phyloP scores from a whole-genome alignment of 1,284 basidiomycete species.

The Peniophora sp. region DNA sequence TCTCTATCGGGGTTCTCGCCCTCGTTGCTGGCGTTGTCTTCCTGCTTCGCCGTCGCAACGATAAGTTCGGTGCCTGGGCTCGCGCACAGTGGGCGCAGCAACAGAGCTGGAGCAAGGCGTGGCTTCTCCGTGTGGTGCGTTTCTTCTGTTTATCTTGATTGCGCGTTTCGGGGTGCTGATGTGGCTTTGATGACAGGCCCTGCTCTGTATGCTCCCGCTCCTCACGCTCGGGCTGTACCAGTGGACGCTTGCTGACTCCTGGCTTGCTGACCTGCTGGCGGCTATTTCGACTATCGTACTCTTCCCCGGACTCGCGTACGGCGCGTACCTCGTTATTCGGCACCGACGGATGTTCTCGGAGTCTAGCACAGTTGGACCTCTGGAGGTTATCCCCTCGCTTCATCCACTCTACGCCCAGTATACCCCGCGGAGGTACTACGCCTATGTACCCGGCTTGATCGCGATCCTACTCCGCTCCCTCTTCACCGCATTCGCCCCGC shows the following conservation, averaged over 20 bases:
- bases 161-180: neutral
- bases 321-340: conserved; percentile 32
- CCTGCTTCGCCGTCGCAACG: conserved; percentile 22
- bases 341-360: conserved; percentile 21
- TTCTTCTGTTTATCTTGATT: conserved; percentile 1
- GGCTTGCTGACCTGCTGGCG: conserved; percentile 65
- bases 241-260: conserved; percentile 83
- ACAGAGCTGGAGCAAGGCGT: conserved; percentile 32
- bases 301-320: conserved; percentile 35
- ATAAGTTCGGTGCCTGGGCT: conserved; percentile 12
- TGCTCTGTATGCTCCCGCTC: conserved; percentile 62
- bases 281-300: conserved; percentile 58
- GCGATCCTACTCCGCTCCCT: conserved; percentile 57
- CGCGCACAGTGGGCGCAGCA: neutral
- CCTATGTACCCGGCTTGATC: conserved; percentile 47
- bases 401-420: conserved; percentile 51
- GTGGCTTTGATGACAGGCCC: conserved; percentile 34
- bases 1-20: conserved; percentile 41
- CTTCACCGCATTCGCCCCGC: conserved; percentile 66
- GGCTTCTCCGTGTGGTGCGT: conserved; percentile 54
- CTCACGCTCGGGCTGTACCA: conserved; percentile 79
- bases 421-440: conserved; percentile 42
- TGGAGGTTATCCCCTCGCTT: conserved; percentile 26
- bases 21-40: conserved; percentile 41
- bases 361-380: no score